Evolutionary conservation across 805 yeast species (phyloP), one percentile per base, ranked within the genome.

Genomic region (Yarrowia sp.): DNA sequence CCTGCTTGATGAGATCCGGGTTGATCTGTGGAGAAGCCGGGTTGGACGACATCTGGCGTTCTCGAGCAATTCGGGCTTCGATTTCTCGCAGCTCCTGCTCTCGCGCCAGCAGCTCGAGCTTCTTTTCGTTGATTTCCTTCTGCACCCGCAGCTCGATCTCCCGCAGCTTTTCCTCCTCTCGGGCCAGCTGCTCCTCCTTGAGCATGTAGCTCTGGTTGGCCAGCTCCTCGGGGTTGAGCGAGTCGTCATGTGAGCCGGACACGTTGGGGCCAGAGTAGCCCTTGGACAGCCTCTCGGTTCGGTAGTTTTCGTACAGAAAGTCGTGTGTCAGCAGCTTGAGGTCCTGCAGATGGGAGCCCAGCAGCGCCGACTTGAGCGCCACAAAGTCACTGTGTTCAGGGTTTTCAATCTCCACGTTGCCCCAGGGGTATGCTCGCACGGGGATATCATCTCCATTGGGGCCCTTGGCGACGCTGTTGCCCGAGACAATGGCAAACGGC

Each of bases 321-420:
- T 85, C 89, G 70, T 88, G 91, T 30, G 96, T 90, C 66, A 88
- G 79, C 71, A 89, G 96, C 76, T 89, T 88, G 71, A 89, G 83
- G 71, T 89, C 95, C 73, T 86, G 88, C 69, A 89, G 78, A 72
- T 89, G 95, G 9, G 90, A 82, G 14, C 92, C 93, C 71, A 89
- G 82, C 38, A 89, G 72, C 2, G 87, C 92, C 52, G 85, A 81
- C 69, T 85, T 85, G 72, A 89, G 77, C 17, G 82, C 67, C 64
- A 49, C 35, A 64, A 66, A 71, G 67, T 69, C 80, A 61, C 71
- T 72, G 69, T 70, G 76, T 65, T 66, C 67, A 3, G 76, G 72
- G 61, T 76, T 70, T 30, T 75, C 77, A 21, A 75, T 72, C 58
- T 78, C 80, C 48, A 85, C 81, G 9, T 74, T 70, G 7, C 90